Conservation (phyloP, 2,329 filamentous ascomycete species). For the Gnomoniopsis sp. region DNA sequence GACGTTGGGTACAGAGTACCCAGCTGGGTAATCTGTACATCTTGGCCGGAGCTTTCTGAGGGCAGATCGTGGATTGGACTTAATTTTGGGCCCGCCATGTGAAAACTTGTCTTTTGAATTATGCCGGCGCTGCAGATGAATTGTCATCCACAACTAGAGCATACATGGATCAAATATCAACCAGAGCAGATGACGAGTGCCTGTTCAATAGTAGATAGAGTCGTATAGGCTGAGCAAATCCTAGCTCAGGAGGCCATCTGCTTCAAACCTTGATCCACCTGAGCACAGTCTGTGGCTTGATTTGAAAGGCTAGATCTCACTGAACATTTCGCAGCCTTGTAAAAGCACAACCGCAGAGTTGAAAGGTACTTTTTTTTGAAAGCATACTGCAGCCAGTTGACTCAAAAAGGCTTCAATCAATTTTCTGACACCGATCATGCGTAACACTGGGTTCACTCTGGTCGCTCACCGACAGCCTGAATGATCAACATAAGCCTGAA, state of each 20-base stretch:
- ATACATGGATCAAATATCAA: not conserved
- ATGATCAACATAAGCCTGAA: not conserved
- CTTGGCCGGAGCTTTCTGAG: not conserved
- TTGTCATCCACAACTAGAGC: not conserved
- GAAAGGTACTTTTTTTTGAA: not conserved
- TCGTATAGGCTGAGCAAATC: not conserved
- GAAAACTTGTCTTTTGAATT: not conserved
- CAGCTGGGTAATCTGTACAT: not conserved
- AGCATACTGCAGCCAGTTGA: too few species aligned
- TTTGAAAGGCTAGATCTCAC: not conserved
- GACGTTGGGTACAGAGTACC: not conserved
- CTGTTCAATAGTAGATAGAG: not conserved
- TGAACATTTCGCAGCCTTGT: conserved; percentile 5
- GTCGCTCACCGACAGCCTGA: not conserved
- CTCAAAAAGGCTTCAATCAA: not conserved
- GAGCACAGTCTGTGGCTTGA: not conserved
- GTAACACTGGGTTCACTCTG: not conserved
- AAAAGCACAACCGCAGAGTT: not conserved
- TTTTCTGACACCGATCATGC: not conserved
- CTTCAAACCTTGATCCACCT: not conserved
- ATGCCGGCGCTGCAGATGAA: not conserved
- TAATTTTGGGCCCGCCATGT: not conserved
- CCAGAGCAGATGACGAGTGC: not conserved
- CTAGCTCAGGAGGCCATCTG: not conserved
- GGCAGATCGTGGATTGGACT: not conserved